Conservation (phyloP, 2,329 filamentous ascomycete genomes). For the Dothideomycetes sp. region DNA sequence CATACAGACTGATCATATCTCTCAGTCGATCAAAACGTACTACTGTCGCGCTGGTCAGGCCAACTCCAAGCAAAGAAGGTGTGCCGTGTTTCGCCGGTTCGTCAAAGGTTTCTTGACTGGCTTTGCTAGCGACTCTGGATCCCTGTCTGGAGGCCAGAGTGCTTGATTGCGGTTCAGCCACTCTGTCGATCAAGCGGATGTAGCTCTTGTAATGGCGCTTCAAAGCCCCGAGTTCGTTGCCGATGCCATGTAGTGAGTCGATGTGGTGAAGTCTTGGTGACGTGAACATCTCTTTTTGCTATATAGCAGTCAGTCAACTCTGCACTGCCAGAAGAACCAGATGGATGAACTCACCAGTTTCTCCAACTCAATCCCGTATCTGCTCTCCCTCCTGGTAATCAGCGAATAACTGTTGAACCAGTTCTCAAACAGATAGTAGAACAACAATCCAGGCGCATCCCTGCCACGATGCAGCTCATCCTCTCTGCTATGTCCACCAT, state of each 20-base stretch:
- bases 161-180: conserved; percentile 40
- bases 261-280: conserved; percentile 38
- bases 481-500: conserved; percentile 36
- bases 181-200: conserved; percentile 50
- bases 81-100: conserved; percentile 11
- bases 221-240: conserved; percentile 51
- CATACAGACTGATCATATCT: conserved; percentile 51
- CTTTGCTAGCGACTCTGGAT: conserved; percentile 28
- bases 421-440: conserved; percentile 61
- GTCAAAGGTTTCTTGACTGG: conserved; percentile 24
- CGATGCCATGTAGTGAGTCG: conserved; percentile 49
- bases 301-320: conserved; percentile 16
- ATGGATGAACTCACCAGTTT: conserved; percentile 33
- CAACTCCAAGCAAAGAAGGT: conserved; percentile 35
- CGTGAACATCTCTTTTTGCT: conserved; percentile 47
- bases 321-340: conserved; percentile 10
- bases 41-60: conserved; percentile 40
- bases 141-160: conserved; percentile 35
- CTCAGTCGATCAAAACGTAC: conserved; percentile 51
- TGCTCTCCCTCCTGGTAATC: conserved; percentile 40
- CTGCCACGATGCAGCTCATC: conserved; percentile 38
- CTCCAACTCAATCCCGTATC: conserved; percentile 41
- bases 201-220: conserved; percentile 54
- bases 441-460: conserved; percentile 51
- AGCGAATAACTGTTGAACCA: conserved; percentile 52